These are phyloP conservation scores for Alnus glutinosa DNA, from an alignment of 306 rosid species.

Conservation along the genomic window DNA sequence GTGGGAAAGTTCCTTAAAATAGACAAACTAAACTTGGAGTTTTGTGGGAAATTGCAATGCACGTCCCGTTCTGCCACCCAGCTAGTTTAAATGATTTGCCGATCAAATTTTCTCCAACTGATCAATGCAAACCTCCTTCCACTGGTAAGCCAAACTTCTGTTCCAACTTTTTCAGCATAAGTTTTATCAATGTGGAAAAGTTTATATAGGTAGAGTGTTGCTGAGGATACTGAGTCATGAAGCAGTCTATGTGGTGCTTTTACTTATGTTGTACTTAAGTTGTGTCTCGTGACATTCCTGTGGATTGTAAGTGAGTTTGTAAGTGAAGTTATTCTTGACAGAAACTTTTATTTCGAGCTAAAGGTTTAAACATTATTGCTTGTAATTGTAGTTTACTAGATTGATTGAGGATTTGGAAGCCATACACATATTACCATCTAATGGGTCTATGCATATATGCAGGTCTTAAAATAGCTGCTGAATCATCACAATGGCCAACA, in stretches of 20 bases:
- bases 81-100: slow-evolving; percentile 1
- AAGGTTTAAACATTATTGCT: not conserved
- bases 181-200: not conserved
- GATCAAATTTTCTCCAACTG: slow-evolving; percentile 1
- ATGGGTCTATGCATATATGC: not conserved
- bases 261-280: no score
- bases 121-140: not conserved
- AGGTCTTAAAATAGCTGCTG: slow-evolving; percentile 13
- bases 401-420: not conserved
- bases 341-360: no score
- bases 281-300: no score
- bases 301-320: no score
- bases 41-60: not conserved
- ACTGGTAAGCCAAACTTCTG: slow-evolving; percentile 6
- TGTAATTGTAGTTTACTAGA: not conserved
- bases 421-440: not conserved
- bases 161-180: not conserved
- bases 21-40: not conserved
- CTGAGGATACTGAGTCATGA: no score
- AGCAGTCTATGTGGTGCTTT: no score
- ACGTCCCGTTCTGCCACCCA: slow-evolving; percentile 1
- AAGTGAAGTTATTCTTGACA: no score
- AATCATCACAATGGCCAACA: slow-evolving; percentile 47
- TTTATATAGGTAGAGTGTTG: not conserved
- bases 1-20: not conserved